A percentile compares a stretch with the other conserved stretches of the same genome.
Evolutionary conservation across 257 asterid species (phyloP).

Genomic region (Apocynum venetum): DNA sequence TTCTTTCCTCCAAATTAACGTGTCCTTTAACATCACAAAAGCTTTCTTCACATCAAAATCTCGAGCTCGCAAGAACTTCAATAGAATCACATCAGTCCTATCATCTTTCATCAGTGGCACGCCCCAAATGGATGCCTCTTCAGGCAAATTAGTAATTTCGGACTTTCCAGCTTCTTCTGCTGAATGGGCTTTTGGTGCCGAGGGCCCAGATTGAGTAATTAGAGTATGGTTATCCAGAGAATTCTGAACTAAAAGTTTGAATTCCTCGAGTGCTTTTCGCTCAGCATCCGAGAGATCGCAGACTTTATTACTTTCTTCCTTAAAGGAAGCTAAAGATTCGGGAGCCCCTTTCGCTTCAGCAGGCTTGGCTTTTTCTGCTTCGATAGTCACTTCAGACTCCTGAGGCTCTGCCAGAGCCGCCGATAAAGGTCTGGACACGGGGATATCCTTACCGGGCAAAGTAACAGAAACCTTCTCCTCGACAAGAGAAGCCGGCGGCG

Average conservation of each 20-base stretch:
- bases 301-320: conserved; percentile 64
- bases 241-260: conserved; percentile 48
- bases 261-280: conserved; percentile 45
- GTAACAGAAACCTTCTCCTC: conserved; percentile 38
- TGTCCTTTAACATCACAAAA: conserved; percentile 57
- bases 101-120: conserved; percentile 65
- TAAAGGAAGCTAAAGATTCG: conserved; percentile 48
- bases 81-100: conserved; percentile 63
- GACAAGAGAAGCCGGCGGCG: conserved; percentile 24
- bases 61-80: conserved; percentile 87
- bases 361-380: conserved; percentile 25
- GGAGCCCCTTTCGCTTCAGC: conserved; percentile 41
- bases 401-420: conserved; percentile 16
- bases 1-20: conserved; percentile 63
- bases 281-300: conserved; percentile 69
- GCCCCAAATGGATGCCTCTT: conserved; percentile 72
- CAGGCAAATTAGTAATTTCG: conserved; percentile 28
- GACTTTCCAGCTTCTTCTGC: conserved; percentile 13
- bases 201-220: neutral
- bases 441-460: neutral
- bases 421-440: conserved; percentile 8
- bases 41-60: conserved; percentile 75
- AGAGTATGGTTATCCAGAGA: conserved; percentile 34
- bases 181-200: conserved; percentile 4
- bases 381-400: conserved; percentile 25